These are phyloP conservation scores for Pseudofabraea citricarpa DNA, from an alignment of 2,329 filamentous ascomycete genomes.

Conservation along the genomic window DNA sequence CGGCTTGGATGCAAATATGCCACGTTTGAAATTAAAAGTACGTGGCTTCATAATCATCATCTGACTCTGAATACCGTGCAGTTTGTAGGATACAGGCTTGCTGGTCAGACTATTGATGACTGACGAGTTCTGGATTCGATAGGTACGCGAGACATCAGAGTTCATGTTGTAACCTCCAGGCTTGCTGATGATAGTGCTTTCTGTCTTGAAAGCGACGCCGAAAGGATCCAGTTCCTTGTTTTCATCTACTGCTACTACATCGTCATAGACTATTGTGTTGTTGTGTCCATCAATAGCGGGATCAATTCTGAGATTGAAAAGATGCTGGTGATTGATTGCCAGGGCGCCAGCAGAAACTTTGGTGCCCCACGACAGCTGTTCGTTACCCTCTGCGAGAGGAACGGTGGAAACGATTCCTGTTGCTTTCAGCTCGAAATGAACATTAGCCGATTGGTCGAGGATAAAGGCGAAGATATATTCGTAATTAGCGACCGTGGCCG, in stretches of 20 bases:
- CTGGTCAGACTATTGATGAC: constrained; percentile 48
- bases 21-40: constrained; percentile 42
- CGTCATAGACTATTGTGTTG: constrained; percentile 52
- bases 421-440: constrained; percentile 63
- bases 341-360: constrained; percentile 68
- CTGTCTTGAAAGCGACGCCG: constrained; percentile 43
- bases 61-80: constrained; percentile 50
- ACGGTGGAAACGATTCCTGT: constrained; percentile 65
- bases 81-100: constrained; percentile 50
- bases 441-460: constrained; percentile 65
- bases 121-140: constrained; percentile 53
- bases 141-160: constrained; percentile 42
- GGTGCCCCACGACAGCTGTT: constrained; percentile 62
- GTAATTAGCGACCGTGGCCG: constrained; percentile 69
- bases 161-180: constrained; percentile 43
- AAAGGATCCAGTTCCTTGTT: constrained; percentile 45
- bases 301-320: constrained; percentile 64
- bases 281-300: constrained; percentile 54
- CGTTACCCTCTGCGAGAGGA: constrained; percentile 59
- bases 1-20: constrained; percentile 50
- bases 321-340: constrained; percentile 69
- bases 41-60: constrained; percentile 46
- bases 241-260: constrained; percentile 55
- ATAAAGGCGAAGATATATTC: constrained; percentile 70
- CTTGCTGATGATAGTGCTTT: constrained; percentile 40